Percentiles rank a stretch among this genome's conserved stretches.
These are phyloP conservation scores for Discostella pseudostelligera DNA, from an alignment of 108 stramenopile species.

Conservation along the genomic window DNA sequence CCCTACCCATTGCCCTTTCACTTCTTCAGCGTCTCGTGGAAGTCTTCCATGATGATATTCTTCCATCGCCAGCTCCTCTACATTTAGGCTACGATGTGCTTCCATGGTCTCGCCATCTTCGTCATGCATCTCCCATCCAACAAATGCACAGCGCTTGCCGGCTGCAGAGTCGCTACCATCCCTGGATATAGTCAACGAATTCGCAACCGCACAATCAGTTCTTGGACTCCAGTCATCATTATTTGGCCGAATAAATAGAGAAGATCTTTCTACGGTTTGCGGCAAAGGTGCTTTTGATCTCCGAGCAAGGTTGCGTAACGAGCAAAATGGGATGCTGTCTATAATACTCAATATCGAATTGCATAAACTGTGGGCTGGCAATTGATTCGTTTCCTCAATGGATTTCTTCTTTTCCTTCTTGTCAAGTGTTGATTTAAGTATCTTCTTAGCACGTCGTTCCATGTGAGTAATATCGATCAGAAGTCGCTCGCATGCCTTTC, in stretches of 20 bases:
- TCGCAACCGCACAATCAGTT: constrained; percentile 71
- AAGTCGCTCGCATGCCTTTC: constrained; percentile 79
- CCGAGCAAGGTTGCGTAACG: constrained; percentile 61
- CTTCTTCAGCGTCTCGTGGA: constrained; percentile 25
- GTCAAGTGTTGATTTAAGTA: not conserved
- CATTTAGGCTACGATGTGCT: constrained; percentile 58
- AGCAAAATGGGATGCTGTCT: constrained; percentile 63
- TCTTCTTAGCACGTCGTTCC: constrained; percentile 33
- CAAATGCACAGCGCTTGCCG: constrained; percentile 68
- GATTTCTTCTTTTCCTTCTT: constrained; percentile 9
- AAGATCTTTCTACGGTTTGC: constrained; percentile 46
- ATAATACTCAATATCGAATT: constrained; percentile 7
- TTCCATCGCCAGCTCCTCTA: constrained; percentile 82
- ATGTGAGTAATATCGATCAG: constrained; percentile 68
- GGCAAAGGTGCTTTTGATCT: constrained; percentile 63
- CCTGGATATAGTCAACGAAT: constrained; percentile 46
- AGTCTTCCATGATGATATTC: constrained; percentile 67
- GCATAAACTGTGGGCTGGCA: constrained; percentile 26
- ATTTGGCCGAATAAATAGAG: constrained; percentile 56
- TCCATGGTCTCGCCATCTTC: constrained; percentile 21
- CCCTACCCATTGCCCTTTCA: constrained; percentile 64
- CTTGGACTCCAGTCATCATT: constrained; percentile 74
- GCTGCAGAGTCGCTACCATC: constrained; percentile 19
- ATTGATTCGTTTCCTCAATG: constrained; percentile 27
- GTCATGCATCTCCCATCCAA: constrained; percentile 65